These are phyloP conservation scores for Cladobotryum protrusum DNA, from an alignment of 2,329 filamentous ascomycete genomes.

Conservation along the genomic window DNA sequence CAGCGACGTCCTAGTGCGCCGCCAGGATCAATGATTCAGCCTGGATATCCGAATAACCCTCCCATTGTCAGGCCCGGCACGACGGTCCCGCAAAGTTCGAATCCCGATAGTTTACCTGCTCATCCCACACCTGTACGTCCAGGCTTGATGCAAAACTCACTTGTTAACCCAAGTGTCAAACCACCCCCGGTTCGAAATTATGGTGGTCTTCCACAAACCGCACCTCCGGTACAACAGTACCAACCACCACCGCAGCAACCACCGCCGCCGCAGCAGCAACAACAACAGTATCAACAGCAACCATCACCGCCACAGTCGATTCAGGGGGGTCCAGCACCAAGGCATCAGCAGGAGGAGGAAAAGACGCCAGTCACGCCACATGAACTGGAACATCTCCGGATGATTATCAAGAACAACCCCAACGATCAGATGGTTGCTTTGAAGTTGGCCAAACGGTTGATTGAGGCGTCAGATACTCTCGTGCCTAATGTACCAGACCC, in stretches of 20 bases:
- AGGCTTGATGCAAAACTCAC: constrained; percentile 54
- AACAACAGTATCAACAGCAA: constrained; percentile 28
- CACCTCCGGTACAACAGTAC: constrained; percentile 21
- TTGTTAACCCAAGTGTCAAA: constrained; percentile 49
- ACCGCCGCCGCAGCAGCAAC: constrained; percentile 21
- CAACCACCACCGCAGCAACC: constrained; percentile 27
- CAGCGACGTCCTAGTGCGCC: constrained; percentile 27
- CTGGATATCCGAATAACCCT: constrained; percentile 8
- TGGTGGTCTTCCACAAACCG: constrained; percentile 38
- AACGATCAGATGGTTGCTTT: constrained; percentile 67
- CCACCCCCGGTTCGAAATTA: constrained; percentile 56
- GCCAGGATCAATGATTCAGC: constrained; percentile 17
- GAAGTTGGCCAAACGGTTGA: constrained; percentile 70
- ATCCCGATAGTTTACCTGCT: constrained; percentile 45
- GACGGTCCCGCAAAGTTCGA: constrained; percentile 26
- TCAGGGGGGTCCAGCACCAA: constrained; percentile 15
- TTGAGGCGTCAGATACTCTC: constrained; percentile 76
- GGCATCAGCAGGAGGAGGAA: constrained; percentile 19
- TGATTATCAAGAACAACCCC: constrained; percentile 62
- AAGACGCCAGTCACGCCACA: constrained; percentile 59
- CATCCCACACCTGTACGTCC: constrained; percentile 59
- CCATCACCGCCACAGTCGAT: constrained; percentile 9
- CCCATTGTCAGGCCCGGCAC: constrained; percentile 17
- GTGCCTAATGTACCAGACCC: constrained; percentile 60
- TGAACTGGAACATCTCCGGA: constrained; percentile 70